These are phyloP conservation scores for Calonectria hawksworthii DNA, from an alignment of 2,329 filamentous ascomycete species.

Conservation along the genomic window DNA sequence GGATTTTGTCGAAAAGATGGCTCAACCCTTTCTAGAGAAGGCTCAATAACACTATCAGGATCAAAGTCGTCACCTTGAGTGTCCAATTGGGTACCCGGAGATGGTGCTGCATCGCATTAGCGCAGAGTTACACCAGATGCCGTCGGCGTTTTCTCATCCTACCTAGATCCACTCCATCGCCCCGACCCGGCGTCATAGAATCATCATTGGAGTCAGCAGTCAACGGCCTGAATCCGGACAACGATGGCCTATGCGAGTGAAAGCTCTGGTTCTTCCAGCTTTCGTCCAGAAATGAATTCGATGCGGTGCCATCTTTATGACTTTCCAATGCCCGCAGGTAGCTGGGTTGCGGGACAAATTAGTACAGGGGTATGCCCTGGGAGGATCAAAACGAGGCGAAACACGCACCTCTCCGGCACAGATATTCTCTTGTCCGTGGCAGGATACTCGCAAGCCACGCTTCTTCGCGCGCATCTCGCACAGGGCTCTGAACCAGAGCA, in stretches of 20 bases:
- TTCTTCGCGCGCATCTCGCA: slow-evolving; percentile 42
- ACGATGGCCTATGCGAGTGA: background rate
- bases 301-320: slow-evolving; percentile 27
- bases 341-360: slow-evolving; percentile 8
- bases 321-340: slow-evolving; percentile 42
- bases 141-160: background rate
- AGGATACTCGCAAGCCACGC: slow-evolving; percentile 41
- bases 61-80: slow-evolving; percentile 16
- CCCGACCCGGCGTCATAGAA: background rate
- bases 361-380: slow-evolving; percentile 4
- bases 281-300: background rate
- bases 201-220: background rate
- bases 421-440: slow-evolving; percentile 42
- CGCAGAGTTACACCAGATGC: background rate
- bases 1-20: slow-evolving; percentile 43
- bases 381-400: background rate
- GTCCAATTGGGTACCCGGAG: slow-evolving; percentile 19
- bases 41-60: slow-evolving; percentile 12
- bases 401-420: slow-evolving; percentile 40
- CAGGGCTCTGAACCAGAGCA: slow-evolving; percentile 44
- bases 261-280: background rate
- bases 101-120: background rate
- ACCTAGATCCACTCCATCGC: slow-evolving; percentile 3
- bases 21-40: slow-evolving; percentile 33
- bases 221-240: slow-evolving; percentile 6